Base-by-base conservation (phyloP, 257 asterid genomes). In the Eucommia ulmoides region DNA sequence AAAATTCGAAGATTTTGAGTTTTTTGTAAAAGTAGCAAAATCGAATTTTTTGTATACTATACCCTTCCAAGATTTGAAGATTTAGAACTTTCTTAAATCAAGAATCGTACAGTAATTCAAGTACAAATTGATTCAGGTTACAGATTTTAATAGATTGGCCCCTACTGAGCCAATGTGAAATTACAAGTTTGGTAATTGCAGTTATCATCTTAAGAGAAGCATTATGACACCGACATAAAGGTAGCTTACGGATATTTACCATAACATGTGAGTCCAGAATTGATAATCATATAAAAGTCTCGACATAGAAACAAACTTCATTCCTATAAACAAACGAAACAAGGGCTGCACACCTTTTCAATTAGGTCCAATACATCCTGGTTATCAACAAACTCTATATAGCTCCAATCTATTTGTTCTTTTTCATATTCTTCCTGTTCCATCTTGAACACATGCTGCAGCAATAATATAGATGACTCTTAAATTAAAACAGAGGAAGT, bases 341-440 rank as follows among this genome's bases (percentile, higher is more conserved):
- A 23, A 52, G 23, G 25, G 53, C 45, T 58, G 58, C 64, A 49
- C 41, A 91, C 99, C 99, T 91, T 91, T 71, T 91, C 99, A 58
- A 86, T 91, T 61, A 91, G 73, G 72, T 91, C 99, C 63, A 91
- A 81, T 68, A 91, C 99, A 66, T 91, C 99, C 83, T 91, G 99
- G 72, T 91, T 91, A 74, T 91, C 97, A 58, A 91, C 99, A 74
- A 91, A 91, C 73, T 91, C 99, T 59, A 91, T 86, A 75, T 91
- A 91, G 86, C 97, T 91, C 99, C 99, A 91, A 67, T 91, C 67
- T 50, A 91, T 91, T 80, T 81, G 61, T 67, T 91, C 99, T 65
- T 86, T 91, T 62, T 91, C 97, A 61, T 91, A 91, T 62, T 91
- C 99, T 64, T 91, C 99, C 77, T 91, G 99, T 63, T 91, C 99